Evolutionary conservation across 2,329 filamentous ascomycete genomes (phyloP), one percentile per base, ranked within the genome.

Genomic region (Pezicula neosporulosa): DNA sequence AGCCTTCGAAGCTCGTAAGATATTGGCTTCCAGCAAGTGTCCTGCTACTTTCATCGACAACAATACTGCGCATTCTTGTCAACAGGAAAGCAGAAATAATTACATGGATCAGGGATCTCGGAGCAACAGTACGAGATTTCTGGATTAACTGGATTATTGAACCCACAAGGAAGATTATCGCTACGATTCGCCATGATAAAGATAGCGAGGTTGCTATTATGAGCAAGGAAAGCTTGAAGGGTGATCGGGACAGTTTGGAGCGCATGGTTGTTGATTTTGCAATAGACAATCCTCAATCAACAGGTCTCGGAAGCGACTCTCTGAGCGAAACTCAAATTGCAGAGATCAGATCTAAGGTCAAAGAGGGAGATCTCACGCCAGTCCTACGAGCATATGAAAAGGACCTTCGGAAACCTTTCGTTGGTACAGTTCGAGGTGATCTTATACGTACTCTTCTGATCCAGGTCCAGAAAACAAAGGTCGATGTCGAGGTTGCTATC

Each of bases 231-330:
- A 97, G 91, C 59, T 79, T 99, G 19, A 86, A 87, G 66, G 91
- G 92, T 1, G 94, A 99, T 66, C 84, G 90, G 30, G 90, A 91
- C 49, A 97, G 91, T 64, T 75, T 99, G 30, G 93, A 99, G 69
- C 86, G 94, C 44, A 99, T 99, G 94, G 95, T 99, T 4, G 87
- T 99, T 36, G 94, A 97, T 60, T 99, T 99, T 72, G 89, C 92
- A 4, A 74, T 86, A 9, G 91, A 96, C 60, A 90, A 91, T 63
- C 88, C 90, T 1, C 77, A 82, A 48, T 78, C 83, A 27, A 72
- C 77, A 16, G 63, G 66, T 28, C 75, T 75, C 8, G 76, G 74
- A 1, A 66, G 63, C 1, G 59, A 76, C 6, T 69, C 78, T 6
- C 72, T 92, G 33, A 84, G 77, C 6, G 85, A 92, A 7, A 68